These are phyloP conservation scores for Pythium phragmitis DNA, from an alignment of 352 stramenopile genomes.

Conservation along the genomic window DNA sequence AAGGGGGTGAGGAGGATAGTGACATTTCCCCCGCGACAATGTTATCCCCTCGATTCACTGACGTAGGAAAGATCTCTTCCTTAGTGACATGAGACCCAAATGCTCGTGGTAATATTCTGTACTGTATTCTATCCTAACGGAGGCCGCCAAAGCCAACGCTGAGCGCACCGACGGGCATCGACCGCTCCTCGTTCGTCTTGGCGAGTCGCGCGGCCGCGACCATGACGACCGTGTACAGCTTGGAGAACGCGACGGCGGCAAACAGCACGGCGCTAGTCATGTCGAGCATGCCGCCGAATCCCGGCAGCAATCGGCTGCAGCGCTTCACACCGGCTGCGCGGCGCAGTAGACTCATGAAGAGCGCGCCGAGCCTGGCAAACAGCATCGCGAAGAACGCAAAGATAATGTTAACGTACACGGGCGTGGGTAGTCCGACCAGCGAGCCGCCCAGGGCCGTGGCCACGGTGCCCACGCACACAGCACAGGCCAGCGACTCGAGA, in stretches of 20 bases:
- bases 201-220: background rate
- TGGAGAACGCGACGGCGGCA: conserved; percentile 32
- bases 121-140: background rate
- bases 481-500: conserved; percentile 43
- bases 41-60: background rate
- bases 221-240: conserved; percentile 24
- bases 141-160: conserved; percentile 21
- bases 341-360: conserved; percentile 92
- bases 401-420: conserved; percentile 16
- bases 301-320: conserved; percentile 89
- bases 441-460: conserved; percentile 36
- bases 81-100: conserved; percentile 16
- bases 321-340: conserved; percentile 88
- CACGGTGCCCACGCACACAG: conserved; percentile 37
- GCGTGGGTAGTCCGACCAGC: conserved; percentile 14
- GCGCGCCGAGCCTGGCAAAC: conserved; percentile 77
- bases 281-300: conserved; percentile 91
- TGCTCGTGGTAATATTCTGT: background rate
- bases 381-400: conserved; percentile 76
- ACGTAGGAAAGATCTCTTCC: conserved; percentile 14
- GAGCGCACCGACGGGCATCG: conserved; percentile 3
- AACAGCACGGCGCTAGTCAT: conserved; percentile 89
- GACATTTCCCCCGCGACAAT: conserved; percentile 10
- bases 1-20: conserved; percentile 1
- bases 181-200: background rate